These are phyloP conservation scores for Rhododendron henanense DNA, from an alignment of 148 eudicot genomes.

Conservation along the genomic window DNA sequence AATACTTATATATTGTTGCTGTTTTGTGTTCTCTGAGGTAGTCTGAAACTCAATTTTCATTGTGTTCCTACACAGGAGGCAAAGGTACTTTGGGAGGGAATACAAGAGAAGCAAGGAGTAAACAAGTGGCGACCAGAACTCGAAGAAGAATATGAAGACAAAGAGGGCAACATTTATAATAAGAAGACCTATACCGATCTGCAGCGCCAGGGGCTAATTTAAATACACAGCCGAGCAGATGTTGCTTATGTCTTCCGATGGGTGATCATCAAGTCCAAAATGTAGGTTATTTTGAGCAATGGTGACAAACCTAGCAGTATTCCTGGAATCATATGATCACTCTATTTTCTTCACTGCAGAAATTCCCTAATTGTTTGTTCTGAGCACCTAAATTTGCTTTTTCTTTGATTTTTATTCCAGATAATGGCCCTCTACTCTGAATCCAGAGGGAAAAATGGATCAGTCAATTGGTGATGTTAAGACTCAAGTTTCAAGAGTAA, in stretches of 20 bases:
- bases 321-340: background rate
- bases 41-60: background rate
- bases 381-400: background rate
- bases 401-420: background rate
- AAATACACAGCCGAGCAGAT: background rate
- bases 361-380: background rate
- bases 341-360: background rate
- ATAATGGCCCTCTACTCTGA: background rate
- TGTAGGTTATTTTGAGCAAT: background rate
- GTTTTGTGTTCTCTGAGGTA: no score
- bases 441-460: background rate
- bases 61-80: conserved; percentile 57
- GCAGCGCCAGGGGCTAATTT: conserved; percentile 91
- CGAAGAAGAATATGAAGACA: conserved; percentile 93
- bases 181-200: conserved; percentile 91
- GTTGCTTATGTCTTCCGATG: background rate
- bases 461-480: background rate
- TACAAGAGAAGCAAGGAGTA: conserved; percentile 79
- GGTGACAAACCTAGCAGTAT: background rate
- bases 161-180: conserved; percentile 90
- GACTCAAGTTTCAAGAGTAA: background rate
- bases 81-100: conserved; percentile 81
- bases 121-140: conserved; percentile 97
- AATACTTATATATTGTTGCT: no score
- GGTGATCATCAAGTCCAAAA: background rate